Conservation (phyloP, 2,329 filamentous ascomycete species). For the Dactylellina sp. region DNA sequence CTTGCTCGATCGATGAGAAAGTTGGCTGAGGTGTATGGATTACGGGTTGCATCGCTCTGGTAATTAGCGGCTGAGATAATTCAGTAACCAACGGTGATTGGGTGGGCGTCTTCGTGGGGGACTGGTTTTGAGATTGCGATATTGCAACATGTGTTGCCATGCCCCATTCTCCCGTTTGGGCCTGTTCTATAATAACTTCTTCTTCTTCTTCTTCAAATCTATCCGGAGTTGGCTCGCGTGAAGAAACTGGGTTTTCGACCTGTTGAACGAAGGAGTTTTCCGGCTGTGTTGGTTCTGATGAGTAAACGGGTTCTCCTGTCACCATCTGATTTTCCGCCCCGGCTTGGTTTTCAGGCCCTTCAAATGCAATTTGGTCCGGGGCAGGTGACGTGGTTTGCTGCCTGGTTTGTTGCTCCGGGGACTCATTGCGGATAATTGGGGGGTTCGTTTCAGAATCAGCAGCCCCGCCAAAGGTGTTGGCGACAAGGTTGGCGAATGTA, state of each 20-base stretch:
- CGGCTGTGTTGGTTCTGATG: conserved; percentile 16
- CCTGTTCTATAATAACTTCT: conserved; percentile 45
- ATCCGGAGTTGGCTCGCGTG: conserved; percentile 40
- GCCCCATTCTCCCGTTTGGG: conserved; percentile 41
- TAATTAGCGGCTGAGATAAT: conserved; percentile 52
- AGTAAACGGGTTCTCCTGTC: background rate
- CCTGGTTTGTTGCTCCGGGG: conserved; percentile 27
- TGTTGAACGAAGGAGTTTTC: conserved; percentile 8
- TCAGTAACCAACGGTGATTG: conserved; percentile 33
- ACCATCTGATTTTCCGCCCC: conserved; percentile 22
- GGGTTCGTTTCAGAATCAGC: conserved; percentile 25
- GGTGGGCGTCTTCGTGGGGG: conserved; percentile 44
- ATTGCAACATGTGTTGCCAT: conserved; percentile 52
- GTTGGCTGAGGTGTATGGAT: conserved; percentile 49
- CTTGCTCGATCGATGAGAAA: conserved; percentile 30
- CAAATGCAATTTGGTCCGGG: conserved; percentile 3
- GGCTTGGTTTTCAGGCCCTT: conserved; percentile 19
- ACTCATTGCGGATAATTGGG: conserved; percentile 12
- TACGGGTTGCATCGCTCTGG: conserved; percentile 47
- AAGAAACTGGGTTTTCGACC: conserved; percentile 12
- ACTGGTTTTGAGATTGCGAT: conserved; percentile 37
- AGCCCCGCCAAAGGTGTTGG: conserved; percentile 38
- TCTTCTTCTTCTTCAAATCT: conserved; percentile 51
- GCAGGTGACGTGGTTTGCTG: conserved; percentile 49
- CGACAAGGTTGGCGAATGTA: conserved; percentile 32